Evolutionary conservation across 345 rosid species (phyloP).

Genomic region (Trapa bicornis): DNA sequence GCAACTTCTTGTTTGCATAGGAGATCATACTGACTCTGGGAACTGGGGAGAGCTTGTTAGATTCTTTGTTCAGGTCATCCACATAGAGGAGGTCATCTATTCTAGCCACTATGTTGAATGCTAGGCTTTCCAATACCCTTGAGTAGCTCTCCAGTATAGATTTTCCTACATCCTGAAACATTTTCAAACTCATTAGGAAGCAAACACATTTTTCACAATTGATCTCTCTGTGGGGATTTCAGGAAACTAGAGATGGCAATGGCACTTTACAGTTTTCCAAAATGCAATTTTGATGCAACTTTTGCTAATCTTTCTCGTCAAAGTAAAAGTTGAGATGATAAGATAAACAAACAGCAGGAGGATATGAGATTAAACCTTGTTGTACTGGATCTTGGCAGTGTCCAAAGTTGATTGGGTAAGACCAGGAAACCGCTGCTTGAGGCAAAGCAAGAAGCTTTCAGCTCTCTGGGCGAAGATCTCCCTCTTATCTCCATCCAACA

Average conservation of each 20-base stretch:
- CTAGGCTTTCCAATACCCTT: slow-evolving; percentile 79
- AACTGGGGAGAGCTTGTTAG: slow-evolving; percentile 44
- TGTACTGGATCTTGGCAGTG: slow-evolving; percentile 83
- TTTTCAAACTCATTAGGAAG: neutral
- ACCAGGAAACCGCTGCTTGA: slow-evolving; percentile 83
- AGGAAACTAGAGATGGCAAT: too few species aligned
- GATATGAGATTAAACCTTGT: slow-evolving; percentile 41
- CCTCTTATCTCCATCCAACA: slow-evolving; percentile 76
- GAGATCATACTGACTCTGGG: slow-evolving; percentile 41
- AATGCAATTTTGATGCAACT: too few species aligned
- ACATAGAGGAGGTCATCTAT: slow-evolving; percentile 86
- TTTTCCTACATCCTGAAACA: slow-evolving; percentile 76
- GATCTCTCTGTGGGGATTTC: too few species aligned
- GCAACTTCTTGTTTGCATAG: slow-evolving; percentile 54
- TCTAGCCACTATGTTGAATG: slow-evolving; percentile 72
- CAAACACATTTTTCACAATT: too few species aligned
- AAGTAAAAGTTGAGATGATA: neutral
- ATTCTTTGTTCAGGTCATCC: slow-evolving; percentile 70
- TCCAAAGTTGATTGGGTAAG: slow-evolving; percentile 81
- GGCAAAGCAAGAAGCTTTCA: slow-evolving; percentile 71
- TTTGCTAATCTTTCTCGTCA: too few species aligned
- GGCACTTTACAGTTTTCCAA: too few species aligned
- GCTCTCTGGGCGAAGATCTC: slow-evolving; percentile 88
- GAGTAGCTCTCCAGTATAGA: slow-evolving; percentile 95
- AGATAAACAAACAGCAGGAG: neutral